Evolutionary conservation across 1,139 yeast genomes (phyloP).

Genomic region (Suhomyces terraborum): DNA sequence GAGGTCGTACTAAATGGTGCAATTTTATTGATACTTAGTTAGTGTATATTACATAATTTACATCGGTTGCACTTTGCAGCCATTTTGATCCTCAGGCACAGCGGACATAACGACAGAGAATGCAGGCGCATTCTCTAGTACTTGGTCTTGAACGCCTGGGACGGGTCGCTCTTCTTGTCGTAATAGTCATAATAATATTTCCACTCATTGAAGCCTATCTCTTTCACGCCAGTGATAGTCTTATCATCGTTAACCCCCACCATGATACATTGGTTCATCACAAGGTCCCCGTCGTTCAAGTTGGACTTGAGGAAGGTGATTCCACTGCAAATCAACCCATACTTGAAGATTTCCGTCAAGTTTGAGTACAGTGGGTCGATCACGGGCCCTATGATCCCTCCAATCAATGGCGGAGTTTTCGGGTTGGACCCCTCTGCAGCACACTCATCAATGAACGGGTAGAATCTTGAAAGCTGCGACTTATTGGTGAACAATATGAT

Average conservation of each 20-base stretch:
- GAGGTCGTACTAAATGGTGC: not conserved
- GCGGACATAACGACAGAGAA: too few relatives aligned
- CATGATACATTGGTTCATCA: conserved; percentile 40
- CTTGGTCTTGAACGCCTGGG: conserved; percentile 7
- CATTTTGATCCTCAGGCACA: too few relatives aligned
- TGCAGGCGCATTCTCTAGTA: not conserved
- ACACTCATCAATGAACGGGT: conserved; percentile 52
- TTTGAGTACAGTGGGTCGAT: conserved; percentile 59
- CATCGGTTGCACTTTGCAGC: conserved; percentile 3
- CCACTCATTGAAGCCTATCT: conserved; percentile 49
- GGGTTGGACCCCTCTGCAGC: conserved; percentile 12
- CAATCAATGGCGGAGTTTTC: conserved; percentile 31
- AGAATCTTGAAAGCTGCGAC: conserved; percentile 49
- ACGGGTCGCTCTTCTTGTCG: conserved; percentile 25
- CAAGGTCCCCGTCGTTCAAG: conserved; percentile 27
- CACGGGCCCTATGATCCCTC: conserved; percentile 60
- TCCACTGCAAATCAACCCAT: conserved; percentile 62
- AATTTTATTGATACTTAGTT: not conserved
- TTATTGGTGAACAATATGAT: conserved; percentile 54
- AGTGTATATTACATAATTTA: conserved; percentile 4
- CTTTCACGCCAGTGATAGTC: conserved; percentile 38
- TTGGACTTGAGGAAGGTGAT: conserved; percentile 52
- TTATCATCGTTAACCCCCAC: conserved; percentile 44
- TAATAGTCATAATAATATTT: conserved; percentile 41
- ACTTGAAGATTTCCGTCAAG: conserved; percentile 55